Conservation (phyloP, 176 grass and related monocot species). For the Avena atlantica region DNA sequence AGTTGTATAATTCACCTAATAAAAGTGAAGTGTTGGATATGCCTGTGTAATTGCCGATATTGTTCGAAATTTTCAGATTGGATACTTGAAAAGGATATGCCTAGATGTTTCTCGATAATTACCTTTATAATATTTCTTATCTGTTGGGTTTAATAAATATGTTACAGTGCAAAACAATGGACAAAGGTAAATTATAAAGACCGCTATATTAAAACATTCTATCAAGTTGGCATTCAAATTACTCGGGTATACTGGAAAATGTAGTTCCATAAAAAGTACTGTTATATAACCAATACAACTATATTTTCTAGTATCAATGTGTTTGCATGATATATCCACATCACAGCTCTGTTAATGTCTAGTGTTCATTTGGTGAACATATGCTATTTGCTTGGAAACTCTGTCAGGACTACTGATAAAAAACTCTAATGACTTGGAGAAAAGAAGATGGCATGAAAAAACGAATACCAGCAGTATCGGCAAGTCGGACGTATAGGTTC, state of each 20-base stretch:
- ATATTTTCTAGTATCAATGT: not conserved
- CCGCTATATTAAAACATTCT: too few relatives aligned
- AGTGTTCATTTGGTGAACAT: not conserved
- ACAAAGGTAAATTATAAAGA: too few relatives aligned
- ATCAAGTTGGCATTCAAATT: not conserved
- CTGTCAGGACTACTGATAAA: not conserved
- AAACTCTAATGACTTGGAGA: not conserved
- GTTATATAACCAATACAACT: not conserved
- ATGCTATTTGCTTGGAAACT: not conserved
- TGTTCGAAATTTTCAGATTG: not conserved
- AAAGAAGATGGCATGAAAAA: not conserved
- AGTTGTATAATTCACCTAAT: not conserved
- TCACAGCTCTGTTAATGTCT: not conserved
- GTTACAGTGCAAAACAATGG: not conserved
- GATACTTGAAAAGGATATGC: not conserved
- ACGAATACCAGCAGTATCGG: constrained; percentile 30
- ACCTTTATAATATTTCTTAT: not conserved
- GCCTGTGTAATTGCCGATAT: too few relatives aligned
- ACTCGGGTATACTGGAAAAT: not conserved
- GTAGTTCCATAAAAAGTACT: not conserved
- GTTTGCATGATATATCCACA: not conserved
- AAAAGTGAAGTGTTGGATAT: too few relatives aligned
- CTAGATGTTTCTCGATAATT: not conserved
- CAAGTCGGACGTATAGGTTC: constrained; percentile 53
- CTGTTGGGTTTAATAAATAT: not conserved